Evolutionary conservation across 2,329 filamentous ascomycete genomes (phyloP).

Genomic region (Apiospora phragmitis): DNA sequence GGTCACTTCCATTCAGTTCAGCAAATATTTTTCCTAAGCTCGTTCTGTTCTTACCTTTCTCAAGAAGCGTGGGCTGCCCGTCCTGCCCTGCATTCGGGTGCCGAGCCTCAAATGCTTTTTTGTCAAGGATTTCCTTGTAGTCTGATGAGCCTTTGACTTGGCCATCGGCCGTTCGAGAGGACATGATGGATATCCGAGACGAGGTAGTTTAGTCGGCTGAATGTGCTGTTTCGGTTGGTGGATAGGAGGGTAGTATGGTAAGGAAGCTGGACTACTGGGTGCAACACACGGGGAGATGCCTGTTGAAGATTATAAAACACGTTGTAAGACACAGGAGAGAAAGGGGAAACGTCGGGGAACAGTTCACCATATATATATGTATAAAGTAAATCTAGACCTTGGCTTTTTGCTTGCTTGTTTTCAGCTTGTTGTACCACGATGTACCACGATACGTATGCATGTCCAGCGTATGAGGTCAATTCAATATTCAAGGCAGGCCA

Average conservation of each 20-base stretch:
- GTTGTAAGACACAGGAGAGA: neutral
- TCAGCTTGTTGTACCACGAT: neutral
- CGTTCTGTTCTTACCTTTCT: slow-evolving; percentile 42
- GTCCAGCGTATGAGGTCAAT: neutral
- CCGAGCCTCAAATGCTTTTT: slow-evolving; percentile 38
- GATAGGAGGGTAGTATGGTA: too few species aligned
- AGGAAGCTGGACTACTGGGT: neutral
- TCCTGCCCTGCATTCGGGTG: slow-evolving; percentile 24
- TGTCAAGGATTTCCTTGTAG: slow-evolving; percentile 45
- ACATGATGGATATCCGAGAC: slow-evolving; percentile 11
- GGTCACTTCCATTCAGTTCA: neutral
- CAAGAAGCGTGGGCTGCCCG: slow-evolving; percentile 38
- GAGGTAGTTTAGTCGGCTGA: neutral
- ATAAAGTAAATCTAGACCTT: neutral
- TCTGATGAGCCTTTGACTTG: slow-evolving; percentile 15
- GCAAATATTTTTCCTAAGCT: too few species aligned
- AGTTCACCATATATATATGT: neutral
- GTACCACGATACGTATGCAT: neutral
- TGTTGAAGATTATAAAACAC: neutral
- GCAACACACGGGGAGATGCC: neutral
- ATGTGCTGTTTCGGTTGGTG: neutral
- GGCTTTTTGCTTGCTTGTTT: neutral
- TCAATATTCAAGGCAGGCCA: neutral
- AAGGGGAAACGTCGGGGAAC: neutral
- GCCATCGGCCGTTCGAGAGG: slow-evolving; percentile 16